Conservation (phyloP, 306 rosid species). For the Malus sylvestris region DNA sequence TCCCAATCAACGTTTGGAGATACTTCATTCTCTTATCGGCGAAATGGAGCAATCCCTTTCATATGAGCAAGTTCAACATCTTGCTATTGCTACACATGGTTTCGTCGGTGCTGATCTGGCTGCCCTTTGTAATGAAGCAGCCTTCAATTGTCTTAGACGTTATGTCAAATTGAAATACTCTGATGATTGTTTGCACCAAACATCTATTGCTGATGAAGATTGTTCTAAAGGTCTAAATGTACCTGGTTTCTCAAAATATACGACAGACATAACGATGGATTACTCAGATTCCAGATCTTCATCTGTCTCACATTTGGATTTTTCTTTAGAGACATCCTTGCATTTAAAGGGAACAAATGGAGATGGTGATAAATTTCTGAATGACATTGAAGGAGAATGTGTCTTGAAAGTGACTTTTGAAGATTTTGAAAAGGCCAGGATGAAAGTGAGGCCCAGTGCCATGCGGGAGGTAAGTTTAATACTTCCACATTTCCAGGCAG, state of each 20-base stretch:
- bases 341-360: constrained; percentile 21
- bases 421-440: constrained; percentile 76
- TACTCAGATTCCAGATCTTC: constrained; percentile 30
- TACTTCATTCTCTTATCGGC: constrained; percentile 56
- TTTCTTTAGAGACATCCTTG: constrained; percentile 29
- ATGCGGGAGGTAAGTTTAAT: constrained; percentile 80
- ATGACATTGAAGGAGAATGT: constrained; percentile 32
- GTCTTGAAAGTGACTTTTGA: constrained; percentile 52
- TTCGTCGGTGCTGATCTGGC: constrained; percentile 91
- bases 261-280: constrained; percentile 17
- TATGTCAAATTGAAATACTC: constrained; percentile 31
- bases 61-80: constrained; percentile 58
- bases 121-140: constrained; percentile 78
- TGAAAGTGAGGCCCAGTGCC: constrained; percentile 90
- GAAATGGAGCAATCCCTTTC: constrained; percentile 66
- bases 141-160: constrained; percentile 50
- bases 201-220: constrained; percentile 10
- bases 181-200: constrained; percentile 18
- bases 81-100: constrained; percentile 74
- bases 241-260: constrained; percentile 22
- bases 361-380: constrained; percentile 21
- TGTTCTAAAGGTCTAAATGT: constrained; percentile 18
- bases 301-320: constrained; percentile 26
- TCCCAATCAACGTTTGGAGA: constrained; percentile 61
- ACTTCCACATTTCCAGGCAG: constrained; percentile 2